Percentiles rank a stretch among this genome's conserved stretches.
Evolutionary conservation across 495 filamentous ascomycete species (phyloP).

Genomic region (Hypoxylon intermedium): DNA sequence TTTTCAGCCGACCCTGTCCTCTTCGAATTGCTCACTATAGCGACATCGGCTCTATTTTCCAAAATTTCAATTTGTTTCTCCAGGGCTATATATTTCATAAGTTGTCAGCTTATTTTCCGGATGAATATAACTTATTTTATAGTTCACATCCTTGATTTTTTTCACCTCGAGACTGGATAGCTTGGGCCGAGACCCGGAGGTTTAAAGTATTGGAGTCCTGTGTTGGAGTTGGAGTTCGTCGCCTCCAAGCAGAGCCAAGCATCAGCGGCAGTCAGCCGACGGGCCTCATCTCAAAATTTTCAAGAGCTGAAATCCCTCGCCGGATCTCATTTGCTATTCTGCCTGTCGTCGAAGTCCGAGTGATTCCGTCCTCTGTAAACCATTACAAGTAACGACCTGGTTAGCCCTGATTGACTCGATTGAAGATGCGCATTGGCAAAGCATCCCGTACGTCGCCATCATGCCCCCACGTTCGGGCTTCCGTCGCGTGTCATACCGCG

Average conservation of each 20-base stretch:
- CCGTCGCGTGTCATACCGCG: slow-evolving; percentile 10
- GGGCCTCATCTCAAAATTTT: slow-evolving; percentile 13
- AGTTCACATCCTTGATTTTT: too few species aligned
- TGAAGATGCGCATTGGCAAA: slow-evolving; percentile 29
- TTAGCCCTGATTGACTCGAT: slow-evolving; percentile 7
- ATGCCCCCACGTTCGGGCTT: background rate
- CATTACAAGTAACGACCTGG: background rate
- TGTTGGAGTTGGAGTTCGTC: background rate
- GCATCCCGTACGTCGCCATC: slow-evolving; percentile 20
- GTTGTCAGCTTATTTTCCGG: background rate
- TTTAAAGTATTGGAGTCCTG: too few species aligned
- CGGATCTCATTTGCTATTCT: background rate
- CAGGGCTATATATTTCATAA: background rate
- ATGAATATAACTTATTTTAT: background rate
- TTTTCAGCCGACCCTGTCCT: slow-evolving; percentile 8
- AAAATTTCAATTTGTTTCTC: background rate
- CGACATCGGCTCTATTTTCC: slow-evolving; percentile 23
- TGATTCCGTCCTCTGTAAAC: slow-evolving; percentile 5
- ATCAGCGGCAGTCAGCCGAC: slow-evolving; percentile 20
- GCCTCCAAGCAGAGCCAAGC: background rate
- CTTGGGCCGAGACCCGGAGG: too few species aligned
- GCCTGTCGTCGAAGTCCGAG: slow-evolving; percentile 3
- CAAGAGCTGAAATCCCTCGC: background rate
- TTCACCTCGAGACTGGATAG: too few species aligned
- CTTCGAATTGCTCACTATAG: slow-evolving; percentile 9